Evolutionary conservation across 2,329 filamentous ascomycete genomes (phyloP), one percentile per base, ranked within the genome.

Genomic region (Alternaria incomplexa): DNA sequence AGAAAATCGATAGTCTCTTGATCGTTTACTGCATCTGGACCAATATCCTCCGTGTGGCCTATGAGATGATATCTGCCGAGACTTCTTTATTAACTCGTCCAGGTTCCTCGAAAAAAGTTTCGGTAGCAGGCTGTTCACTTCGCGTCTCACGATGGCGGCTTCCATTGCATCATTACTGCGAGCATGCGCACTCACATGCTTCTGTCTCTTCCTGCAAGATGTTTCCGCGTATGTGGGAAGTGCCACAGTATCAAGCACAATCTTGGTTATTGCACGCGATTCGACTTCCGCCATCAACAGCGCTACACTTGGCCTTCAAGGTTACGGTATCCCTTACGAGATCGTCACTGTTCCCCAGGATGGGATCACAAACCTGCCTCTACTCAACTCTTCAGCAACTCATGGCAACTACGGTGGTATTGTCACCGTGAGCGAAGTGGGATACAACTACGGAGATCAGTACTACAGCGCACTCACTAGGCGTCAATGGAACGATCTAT

Each of bases 371-470:
- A 73, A 58, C 30, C 82, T 90, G 26, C 88, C 88, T 1, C 64
- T 76, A 0, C 81, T 90, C 30, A 88, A 85, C 69, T 79, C 80
- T 12, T 82, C 82, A 3, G 67, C 78, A 0, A 81, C 78, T 4
- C 75, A 80, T 55, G 87, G 87, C 63, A 88, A 87, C 73, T 89
- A 85, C 69, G 87, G 86, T 22, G 87, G 85, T 52, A 88, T 90
- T 70, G 81, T 90, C 20, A 77, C 87, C 56, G 74, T 86, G 20
- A 81, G 82, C 63, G 84, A 86, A 70, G 84, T 88, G 30, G 83
- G 83, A 54, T 88, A 88, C 72, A 81, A 87, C 61, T 87, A 86
- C 70, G 81, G 82, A 5, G 67, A 70, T 13, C 78, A 77, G 25
- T 88, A 81, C 78, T 77, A 80, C 58, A 87, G 85, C 70, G 86